Evolutionary conservation across 371 early-diverging fungal species (phyloP), one percentile per base, ranked within the genome.

Genomic region (Paraphysoderma sedebokerense): DNA sequence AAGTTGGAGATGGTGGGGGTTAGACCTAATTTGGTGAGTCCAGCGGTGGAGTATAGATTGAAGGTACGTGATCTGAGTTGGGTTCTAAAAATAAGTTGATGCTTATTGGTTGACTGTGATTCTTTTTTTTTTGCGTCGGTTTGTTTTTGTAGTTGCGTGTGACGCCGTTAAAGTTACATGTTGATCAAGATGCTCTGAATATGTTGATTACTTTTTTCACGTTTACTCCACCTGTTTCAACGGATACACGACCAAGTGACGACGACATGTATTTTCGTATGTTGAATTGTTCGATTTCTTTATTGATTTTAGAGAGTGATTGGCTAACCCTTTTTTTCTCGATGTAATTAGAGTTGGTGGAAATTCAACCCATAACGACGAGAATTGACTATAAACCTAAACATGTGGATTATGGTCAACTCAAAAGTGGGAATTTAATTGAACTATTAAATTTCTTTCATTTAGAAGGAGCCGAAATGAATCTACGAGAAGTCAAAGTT

Each of bases 341-440:
- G 38, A 12, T 40, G 60, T 68, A 59, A 48, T 47, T 64, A 76
- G 77, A 78, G 63, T 62, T 68, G 49, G 66, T 76, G 24, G 76
- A 76, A 33, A 68, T 95, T 22, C 60, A 74, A 5, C 83, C 87
- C 1, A 74, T 93, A 34, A 63, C 68, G 5, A 52, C 93, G 47
- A 88, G 84, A 51, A 68, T 97, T 37, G 98, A 97, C 61, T 97
- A 95, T 67, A 95, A 96, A 58, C 92, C 96, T 15, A 89, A 92
- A 53, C 79, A 81, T 20, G 68, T 92, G 32, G 87, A 87, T 50
- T 77, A 77, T 44, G 31, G 56, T 13, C 76, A 70, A 38, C 50
- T 87, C 19, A 68, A 75, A 52, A 77, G 77, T 47, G 80, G 87
- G 19, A 76, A 87, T 61, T 50, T 85, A 19, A 66, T 81, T 2